A percentile compares a stretch with the other conserved stretches of the same genome.
phyloP scores from a whole-genome alignment of 2,329 filamentous ascomycete species.

The Coniella lustricola region DNA sequence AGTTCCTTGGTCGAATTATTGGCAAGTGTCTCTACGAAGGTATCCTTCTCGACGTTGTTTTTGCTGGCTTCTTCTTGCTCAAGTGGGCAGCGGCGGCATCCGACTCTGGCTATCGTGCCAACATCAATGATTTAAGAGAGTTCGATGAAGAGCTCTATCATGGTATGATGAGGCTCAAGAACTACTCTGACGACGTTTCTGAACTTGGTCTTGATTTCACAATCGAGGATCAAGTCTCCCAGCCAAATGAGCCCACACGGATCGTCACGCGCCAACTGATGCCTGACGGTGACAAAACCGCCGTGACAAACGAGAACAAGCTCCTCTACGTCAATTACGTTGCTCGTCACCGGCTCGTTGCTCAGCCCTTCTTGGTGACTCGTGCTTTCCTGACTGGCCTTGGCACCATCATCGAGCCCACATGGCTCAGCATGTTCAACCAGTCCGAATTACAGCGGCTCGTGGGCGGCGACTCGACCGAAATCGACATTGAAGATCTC shows the following conservation, averaged over 20 bases:
- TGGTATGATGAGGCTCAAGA: slow-evolving; percentile 76
- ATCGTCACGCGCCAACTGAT: slow-evolving; percentile 70
- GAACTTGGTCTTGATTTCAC: slow-evolving; percentile 85
- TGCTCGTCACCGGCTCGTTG: slow-evolving; percentile 75
- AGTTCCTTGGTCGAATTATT: slow-evolving; percentile 87
- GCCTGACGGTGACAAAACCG: slow-evolving; percentile 64
- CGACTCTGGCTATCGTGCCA: slow-evolving; percentile 69
- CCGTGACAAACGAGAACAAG: slow-evolving; percentile 87
- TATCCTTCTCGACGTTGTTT: slow-evolving; percentile 86
- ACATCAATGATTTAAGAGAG: slow-evolving; percentile 87
- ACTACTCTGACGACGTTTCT: slow-evolving; percentile 72
- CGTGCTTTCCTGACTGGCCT: slow-evolving; percentile 82
- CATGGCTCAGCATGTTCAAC: slow-evolving; percentile 98
- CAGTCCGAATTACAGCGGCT: slow-evolving; percentile 90
- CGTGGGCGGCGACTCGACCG: slow-evolving; percentile 77
- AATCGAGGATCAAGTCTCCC: slow-evolving; percentile 62
- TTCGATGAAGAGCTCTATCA: slow-evolving; percentile 87
- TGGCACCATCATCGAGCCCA: slow-evolving; percentile 78
- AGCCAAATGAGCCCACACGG: slow-evolving; percentile 39
- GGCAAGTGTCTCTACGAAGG: slow-evolving; percentile 98
- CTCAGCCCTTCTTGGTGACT: slow-evolving; percentile 75
- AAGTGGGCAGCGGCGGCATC: slow-evolving; percentile 77
- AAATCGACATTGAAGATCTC: slow-evolving; percentile 83
- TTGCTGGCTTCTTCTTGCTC: slow-evolving; percentile 90
- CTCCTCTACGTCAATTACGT: slow-evolving; percentile 93